These are phyloP conservation scores for Pythium sp. DNA, from an alignment of 352 stramenopile genomes.

Conservation along the genomic window DNA sequence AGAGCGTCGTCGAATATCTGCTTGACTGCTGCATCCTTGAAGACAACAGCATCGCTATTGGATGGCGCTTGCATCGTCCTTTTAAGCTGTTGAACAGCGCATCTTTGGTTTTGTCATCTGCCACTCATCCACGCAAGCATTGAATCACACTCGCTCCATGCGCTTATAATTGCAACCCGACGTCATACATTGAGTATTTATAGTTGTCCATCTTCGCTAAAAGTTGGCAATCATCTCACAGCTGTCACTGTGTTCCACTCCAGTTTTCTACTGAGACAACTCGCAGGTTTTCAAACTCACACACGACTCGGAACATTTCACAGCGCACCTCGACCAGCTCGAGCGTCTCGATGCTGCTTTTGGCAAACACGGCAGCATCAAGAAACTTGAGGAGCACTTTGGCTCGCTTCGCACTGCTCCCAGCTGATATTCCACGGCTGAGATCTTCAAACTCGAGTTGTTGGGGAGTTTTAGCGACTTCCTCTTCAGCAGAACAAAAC, in stretches of 20 bases:
- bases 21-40: conserved; percentile 31
- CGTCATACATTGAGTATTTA: background rate
- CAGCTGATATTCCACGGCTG: conserved; percentile 32
- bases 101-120: background rate
- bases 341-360: conserved; percentile 30
- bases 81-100: background rate
- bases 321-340: conserved; percentile 46
- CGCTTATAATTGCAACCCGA: background rate
- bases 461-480: conserved; percentile 47
- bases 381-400: conserved; percentile 22
- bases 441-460: conserved; percentile 61
- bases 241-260: background rate
- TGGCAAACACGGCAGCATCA: conserved; percentile 22
- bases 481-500: conserved; percentile 55
- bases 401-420: conserved; percentile 32
- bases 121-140: background rate
- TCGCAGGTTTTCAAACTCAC: conserved; percentile 52
- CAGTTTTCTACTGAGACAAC: conserved; percentile 3
- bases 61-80: conserved; percentile 3
- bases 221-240: background rate
- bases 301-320: conserved; percentile 31
- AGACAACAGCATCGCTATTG: background rate
- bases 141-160: background rate
- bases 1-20: conserved; percentile 28
- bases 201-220: background rate